A percentile compares a stretch with the other conserved stretches of the same genome.
These are phyloP conservation scores for Microsporum ferrugineum DNA, from an alignment of 2,329 filamentous ascomycete species.

Conservation along the genomic window DNA sequence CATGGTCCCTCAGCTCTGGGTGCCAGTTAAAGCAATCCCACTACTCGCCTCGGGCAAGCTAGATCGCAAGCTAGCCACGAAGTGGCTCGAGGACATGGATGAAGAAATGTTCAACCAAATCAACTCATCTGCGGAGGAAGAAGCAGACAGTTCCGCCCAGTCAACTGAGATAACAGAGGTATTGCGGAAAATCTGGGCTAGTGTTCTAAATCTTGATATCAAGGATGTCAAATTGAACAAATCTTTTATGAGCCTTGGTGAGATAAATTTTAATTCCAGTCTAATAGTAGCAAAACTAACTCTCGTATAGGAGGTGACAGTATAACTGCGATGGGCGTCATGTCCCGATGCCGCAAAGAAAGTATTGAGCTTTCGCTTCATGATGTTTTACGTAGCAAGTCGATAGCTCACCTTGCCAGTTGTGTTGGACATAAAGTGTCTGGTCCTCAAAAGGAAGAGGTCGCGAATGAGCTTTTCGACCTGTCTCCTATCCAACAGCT, in stretches of 20 bases:
- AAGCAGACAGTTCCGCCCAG: conserved; percentile 4
- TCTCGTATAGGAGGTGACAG: conserved; percentile 35
- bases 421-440: conserved; percentile 24
- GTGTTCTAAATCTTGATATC: conserved; percentile 27
- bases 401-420: conserved; percentile 30
- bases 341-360: conserved; percentile 37
- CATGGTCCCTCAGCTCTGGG: conserved; percentile 13
- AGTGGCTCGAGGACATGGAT: conserved; percentile 37
- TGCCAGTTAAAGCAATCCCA: conserved; percentile 10
- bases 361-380: conserved; percentile 38
- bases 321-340: conserved; percentile 41
- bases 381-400: conserved; percentile 39
- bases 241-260: conserved; percentile 28
- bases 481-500: conserved; percentile 19
- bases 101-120: conserved; percentile 31
- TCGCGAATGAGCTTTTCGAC: conserved; percentile 12
- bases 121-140: conserved; percentile 25
- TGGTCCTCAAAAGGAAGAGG: conserved; percentile 10
- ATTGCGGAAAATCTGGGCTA: conserved; percentile 23
- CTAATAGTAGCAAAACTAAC: neutral
- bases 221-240: conserved; percentile 26
- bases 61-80: conserved; percentile 24
- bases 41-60: conserved; percentile 12
- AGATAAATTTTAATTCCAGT: neutral
- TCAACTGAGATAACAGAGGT: conserved; percentile 14